Evolutionary conservation across 768 basidiomycete genomes (phyloP).

Genomic region (Xerocomellus intermedius): DNA sequence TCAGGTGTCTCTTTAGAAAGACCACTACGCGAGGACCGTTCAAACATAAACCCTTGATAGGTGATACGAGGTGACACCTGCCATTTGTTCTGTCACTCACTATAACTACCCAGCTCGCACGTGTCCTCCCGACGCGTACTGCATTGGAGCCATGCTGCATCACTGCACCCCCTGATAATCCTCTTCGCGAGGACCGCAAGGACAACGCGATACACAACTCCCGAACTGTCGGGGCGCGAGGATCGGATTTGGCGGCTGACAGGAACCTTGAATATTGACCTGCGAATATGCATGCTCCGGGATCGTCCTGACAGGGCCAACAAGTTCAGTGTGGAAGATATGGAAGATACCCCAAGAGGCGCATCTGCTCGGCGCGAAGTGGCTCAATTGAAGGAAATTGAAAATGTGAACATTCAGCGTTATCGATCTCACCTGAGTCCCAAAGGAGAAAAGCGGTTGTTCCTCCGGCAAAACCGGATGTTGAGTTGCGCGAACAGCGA

Average conservation of each 20-base stretch:
- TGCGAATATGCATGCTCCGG: not conserved
- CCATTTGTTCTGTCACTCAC: not conserved
- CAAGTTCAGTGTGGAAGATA: not conserved
- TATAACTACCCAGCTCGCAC: not conserved
- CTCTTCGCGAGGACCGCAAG: not conserved
- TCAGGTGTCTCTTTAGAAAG: not conserved
- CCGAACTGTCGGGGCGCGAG: not conserved
- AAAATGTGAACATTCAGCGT: not conserved
- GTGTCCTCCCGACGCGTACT: too few species aligned
- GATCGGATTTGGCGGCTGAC: not conserved
- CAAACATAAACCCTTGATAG: not conserved
- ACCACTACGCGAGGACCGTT: not conserved
- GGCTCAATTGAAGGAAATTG: not conserved
- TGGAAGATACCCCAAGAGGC: not conserved
- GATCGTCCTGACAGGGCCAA: not conserved
- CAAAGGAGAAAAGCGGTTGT: not conserved
- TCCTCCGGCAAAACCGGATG: not conserved
- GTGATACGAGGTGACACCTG: not conserved
- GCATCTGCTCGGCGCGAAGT: not conserved
- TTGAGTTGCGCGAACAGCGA: not conserved
- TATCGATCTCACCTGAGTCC: not conserved
- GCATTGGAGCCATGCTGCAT: not conserved
- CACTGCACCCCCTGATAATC: not conserved
- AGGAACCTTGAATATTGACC: not conserved
- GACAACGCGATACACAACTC: too few species aligned